Evolutionary conservation across 306 rosid species (phyloP).

Genomic region (Hylodesmum podocarpum): DNA sequence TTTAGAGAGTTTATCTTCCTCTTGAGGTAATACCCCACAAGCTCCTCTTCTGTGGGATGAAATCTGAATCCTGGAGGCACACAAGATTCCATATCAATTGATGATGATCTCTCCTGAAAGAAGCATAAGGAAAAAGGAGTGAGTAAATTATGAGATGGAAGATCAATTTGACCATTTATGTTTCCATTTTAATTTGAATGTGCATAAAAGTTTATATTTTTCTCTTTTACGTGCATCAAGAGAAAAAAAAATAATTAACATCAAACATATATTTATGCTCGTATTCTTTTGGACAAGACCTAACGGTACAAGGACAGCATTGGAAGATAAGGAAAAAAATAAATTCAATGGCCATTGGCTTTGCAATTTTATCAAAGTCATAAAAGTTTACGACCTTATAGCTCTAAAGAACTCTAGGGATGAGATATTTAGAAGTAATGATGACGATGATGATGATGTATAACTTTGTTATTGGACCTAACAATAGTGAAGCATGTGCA

Average conservation of each 20-base stretch:
- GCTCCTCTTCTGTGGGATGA: conserved; percentile 99
- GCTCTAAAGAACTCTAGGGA: conserved; percentile 30
- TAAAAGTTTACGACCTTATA: conserved; percentile 29
- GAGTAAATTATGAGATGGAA: background rate
- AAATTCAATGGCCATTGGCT: background rate
- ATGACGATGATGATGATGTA: conserved; percentile 39
- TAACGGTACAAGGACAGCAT: background rate
- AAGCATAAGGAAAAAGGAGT: conserved; percentile 15
- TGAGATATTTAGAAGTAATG: conserved; percentile 32
- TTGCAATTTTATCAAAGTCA: conserved; percentile 16
- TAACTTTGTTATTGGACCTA: conserved; percentile 49
- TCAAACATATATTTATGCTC: background rate
- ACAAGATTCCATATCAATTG: conserved; percentile 76
- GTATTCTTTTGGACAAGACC: background rate
- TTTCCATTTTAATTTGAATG: background rate
- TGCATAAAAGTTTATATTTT: background rate
- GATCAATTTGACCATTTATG: conserved; percentile 1
- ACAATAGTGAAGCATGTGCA: conserved; percentile 53
- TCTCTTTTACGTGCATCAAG: background rate
- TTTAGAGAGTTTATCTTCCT: conserved; percentile 76
- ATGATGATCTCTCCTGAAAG: conserved; percentile 42
- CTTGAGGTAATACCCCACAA: conserved; percentile 86
- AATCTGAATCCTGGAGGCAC: conserved; percentile 96
- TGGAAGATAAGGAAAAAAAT: background rate
- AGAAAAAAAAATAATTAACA: background rate